These are phyloP conservation scores for Hortiboletus rubellus DNA, from an alignment of 1,284 basidiomycete species.

Conservation along the genomic window DNA sequence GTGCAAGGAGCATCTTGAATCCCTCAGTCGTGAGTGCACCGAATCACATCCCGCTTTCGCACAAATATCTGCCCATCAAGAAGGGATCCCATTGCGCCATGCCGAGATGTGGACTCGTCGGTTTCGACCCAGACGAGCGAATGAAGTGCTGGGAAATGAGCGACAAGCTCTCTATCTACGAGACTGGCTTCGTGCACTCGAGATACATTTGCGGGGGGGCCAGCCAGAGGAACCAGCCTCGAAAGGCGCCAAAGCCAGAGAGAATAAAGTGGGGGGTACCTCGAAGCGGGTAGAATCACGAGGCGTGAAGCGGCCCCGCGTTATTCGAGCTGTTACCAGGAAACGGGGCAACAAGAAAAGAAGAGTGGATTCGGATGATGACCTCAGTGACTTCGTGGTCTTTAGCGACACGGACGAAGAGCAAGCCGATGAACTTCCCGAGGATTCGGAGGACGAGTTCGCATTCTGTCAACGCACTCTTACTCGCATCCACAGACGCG, in stretches of 20 bases:
- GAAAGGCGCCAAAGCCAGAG: slow-evolving; percentile 9
- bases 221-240: slow-evolving; percentile 3
- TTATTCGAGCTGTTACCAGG: slow-evolving; percentile 52
- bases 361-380: slow-evolving; percentile 53
- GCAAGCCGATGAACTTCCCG: slow-evolving; percentile 35
- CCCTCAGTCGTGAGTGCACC: slow-evolving; percentile 13
- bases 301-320: slow-evolving; percentile 49
- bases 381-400: slow-evolving; percentile 52
- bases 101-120: slow-evolving; percentile 71
- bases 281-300: slow-evolving; percentile 33
- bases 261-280: slow-evolving; percentile 22
- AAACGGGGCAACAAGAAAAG: slow-evolving; percentile 48
- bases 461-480: slow-evolving; percentile 29
- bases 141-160: slow-evolving; percentile 84
- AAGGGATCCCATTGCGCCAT: slow-evolving; percentile 1
- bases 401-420: slow-evolving; percentile 46
- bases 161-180: slow-evolving; percentile 71
- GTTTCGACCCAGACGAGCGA: slow-evolving; percentile 73
- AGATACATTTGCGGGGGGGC: slow-evolving; percentile 52
- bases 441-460: slow-evolving; percentile 37
- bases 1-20: slow-evolving; percentile 20
- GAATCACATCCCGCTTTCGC: slow-evolving; percentile 55
- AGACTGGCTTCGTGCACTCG: slow-evolving; percentile 77
- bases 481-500: slow-evolving; percentile 16
- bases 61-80: slow-evolving; percentile 37